Evolutionary conservation across 2,329 filamentous ascomycete species (phyloP).

Genomic region (Xylariaceae sp.): DNA sequence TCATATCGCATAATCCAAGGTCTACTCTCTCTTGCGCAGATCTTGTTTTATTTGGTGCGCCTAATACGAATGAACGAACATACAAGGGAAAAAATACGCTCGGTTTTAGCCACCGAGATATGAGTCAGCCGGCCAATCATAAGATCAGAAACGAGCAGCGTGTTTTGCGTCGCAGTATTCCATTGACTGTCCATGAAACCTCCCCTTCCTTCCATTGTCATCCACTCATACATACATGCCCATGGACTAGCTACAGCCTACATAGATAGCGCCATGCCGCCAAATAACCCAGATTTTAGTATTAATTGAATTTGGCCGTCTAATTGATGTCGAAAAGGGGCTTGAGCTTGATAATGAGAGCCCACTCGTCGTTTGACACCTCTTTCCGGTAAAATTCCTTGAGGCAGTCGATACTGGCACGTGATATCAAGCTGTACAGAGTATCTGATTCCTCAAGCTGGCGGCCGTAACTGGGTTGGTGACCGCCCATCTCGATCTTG

Average conservation of each 20-base stretch:
- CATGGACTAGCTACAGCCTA: background rate
- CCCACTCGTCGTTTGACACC: constrained; percentile 81
- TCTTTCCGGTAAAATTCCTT: constrained; percentile 87
- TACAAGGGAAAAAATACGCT: too few relatives aligned
- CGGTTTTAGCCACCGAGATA: too few relatives aligned
- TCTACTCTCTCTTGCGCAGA: too few relatives aligned
- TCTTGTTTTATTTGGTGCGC: too few relatives aligned
- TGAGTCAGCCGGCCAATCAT: too few relatives aligned
- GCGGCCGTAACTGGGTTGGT: constrained; percentile 92
- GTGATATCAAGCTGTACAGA: constrained; percentile 86
- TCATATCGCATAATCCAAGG: too few relatives aligned
- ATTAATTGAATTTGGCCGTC: too few relatives aligned
- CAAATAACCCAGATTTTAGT: too few relatives aligned
- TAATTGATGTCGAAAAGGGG: constrained; percentile 86
- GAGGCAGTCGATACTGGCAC: constrained; percentile 88
- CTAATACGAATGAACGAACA: too few relatives aligned
- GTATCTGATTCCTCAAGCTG: constrained; percentile 91
- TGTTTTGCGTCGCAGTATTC: too few relatives aligned
- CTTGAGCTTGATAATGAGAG: constrained; percentile 93
- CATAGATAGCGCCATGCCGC: background rate
- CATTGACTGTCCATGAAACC: constrained; percentile 5
- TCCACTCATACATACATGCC: constrained; percentile 16
- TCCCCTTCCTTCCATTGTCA: constrained; percentile 1
- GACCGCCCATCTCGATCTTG: constrained; percentile 92
- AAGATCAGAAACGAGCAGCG: too few relatives aligned